Percentiles rank a stretch among this genome's conserved stretches.
Conservation (phyloP, 1,284 basidiomycete genomes). For the Thecaphora frezii region DNA sequence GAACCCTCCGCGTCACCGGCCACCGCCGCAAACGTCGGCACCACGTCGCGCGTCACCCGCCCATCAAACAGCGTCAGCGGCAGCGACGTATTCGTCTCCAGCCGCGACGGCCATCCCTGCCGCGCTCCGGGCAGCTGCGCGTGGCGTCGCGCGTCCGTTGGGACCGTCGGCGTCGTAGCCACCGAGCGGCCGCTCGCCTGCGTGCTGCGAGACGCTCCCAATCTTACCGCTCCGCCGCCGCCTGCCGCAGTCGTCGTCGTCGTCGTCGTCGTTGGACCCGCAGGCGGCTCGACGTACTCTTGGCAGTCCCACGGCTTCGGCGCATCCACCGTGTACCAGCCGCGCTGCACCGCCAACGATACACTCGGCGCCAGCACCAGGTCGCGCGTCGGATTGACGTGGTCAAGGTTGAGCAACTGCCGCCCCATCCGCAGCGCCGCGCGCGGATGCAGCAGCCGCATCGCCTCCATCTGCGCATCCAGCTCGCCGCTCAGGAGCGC, state of each 20-base stretch:
- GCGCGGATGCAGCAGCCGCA: constrained; percentile 12
- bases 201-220: too few species aligned
- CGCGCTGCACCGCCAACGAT: constrained; percentile 13
- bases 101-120: constrained; percentile 15
- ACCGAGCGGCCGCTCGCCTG: too few species aligned
- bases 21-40: constrained; percentile 4
- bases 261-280: too few species aligned
- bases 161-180: too few species aligned
- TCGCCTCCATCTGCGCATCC: constrained; percentile 11
- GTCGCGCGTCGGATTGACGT: constrained; percentile 1
- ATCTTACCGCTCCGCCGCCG: too few species aligned
- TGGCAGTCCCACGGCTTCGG: constrained; percentile 34
- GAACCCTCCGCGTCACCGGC: too few species aligned
- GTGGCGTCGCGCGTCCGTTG: too few species aligned
- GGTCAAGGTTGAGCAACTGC: constrained; percentile 15
- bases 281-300: constrained; percentile 23
- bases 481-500: constrained; percentile 9
- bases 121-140: constrained; percentile 21
- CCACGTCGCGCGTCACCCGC: constrained; percentile 26
- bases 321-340: constrained; percentile 22
- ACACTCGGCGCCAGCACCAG: constrained; percentile 18
- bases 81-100: constrained; percentile 23
- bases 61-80: constrained; percentile 16
- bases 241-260: too few species aligned
- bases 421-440: constrained; percentile 11